These are phyloP conservation scores for Gnomoniopsis smithogilvyi DNA, from an alignment of 2,329 filamentous ascomycete species.

Conservation along the genomic window DNA sequence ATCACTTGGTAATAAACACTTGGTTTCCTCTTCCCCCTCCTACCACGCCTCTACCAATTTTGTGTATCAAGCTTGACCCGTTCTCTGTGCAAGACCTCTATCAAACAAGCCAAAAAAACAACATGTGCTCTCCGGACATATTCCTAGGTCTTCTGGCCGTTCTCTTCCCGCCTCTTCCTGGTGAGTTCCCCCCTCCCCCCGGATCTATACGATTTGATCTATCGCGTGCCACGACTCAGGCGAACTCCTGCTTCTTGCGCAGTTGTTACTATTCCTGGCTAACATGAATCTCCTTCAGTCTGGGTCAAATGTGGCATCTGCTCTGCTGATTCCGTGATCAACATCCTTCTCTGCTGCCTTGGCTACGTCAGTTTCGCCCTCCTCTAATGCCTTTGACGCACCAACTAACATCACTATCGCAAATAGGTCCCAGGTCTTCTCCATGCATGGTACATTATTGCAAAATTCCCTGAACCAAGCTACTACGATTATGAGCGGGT, in stretches of 20 bases:
- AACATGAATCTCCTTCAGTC: constrained; percentile 50
- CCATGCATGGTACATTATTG: constrained; percentile 98
- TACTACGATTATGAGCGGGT: constrained; percentile 63
- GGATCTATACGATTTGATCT: background rate
- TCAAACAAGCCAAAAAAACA: constrained; percentile 12
- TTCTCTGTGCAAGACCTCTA: background rate
- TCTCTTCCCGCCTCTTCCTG: constrained; percentile 62
- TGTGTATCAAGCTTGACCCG: background rate
- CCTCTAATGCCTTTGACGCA: constrained; percentile 27
- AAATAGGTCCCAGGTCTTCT: constrained; percentile 74
- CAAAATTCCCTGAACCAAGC: constrained; percentile 75
- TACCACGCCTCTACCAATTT: background rate
- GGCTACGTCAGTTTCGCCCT: constrained; percentile 52
- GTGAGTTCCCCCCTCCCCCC: constrained; percentile 38
- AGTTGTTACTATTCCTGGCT: constrained; percentile 21
- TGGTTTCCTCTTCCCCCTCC: background rate
- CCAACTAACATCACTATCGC: constrained; percentile 8
- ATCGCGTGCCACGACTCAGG: background rate
- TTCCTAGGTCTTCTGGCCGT: constrained; percentile 63
- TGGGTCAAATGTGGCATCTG: constrained; percentile 97
- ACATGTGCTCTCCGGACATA: constrained; percentile 59
- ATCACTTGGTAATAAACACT: background rate
- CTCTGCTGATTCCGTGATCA: constrained; percentile 88
- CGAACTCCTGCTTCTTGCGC: background rate
- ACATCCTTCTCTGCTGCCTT: constrained; percentile 82